Percentiles rank a stretch among this genome's conserved stretches.
Conservation (phyloP, 1,284 basidiomycete genomes). For the Polyporus tsugae region DNA sequence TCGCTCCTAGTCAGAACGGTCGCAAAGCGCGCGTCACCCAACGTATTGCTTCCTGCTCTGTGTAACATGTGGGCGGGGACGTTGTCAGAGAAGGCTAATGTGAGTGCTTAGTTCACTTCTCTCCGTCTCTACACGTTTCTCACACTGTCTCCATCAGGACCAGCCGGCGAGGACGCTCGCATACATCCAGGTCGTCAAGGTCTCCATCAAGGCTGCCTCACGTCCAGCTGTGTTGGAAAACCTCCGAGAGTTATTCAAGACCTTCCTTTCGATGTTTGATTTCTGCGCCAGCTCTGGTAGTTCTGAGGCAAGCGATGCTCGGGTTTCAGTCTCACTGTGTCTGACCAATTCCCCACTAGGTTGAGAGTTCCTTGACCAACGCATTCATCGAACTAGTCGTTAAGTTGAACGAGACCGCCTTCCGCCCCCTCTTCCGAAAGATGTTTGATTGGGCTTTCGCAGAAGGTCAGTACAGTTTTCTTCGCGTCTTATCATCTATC, state of each 20-base stretch:
- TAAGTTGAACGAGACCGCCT: conserved; percentile 93
- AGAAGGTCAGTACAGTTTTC: conserved; percentile 41
- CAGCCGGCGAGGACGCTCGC: conserved; percentile 50
- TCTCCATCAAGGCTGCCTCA: conserved; percentile 70
- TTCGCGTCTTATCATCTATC: not conserved
- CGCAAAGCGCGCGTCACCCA: conserved; percentile 75
- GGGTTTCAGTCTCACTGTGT: conserved; percentile 33
- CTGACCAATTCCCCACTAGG: conserved; percentile 42
- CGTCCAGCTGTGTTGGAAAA: conserved; percentile 74
- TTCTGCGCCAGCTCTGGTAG: conserved; percentile 5
- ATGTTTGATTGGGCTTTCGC: conserved; percentile 96
- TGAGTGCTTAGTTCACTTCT: conserved; percentile 36
- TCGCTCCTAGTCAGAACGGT: conserved; percentile 60
- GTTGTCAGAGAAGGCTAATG: conserved; percentile 45
- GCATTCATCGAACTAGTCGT: conserved; percentile 91
- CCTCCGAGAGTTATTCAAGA: conserved; percentile 79
- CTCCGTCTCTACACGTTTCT: not conserved
- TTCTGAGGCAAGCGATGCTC: conserved; percentile 12
- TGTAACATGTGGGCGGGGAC: conserved; percentile 60
- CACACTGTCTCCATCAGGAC: conserved; percentile 22
- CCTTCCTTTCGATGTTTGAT: conserved; percentile 87
- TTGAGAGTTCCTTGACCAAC: conserved; percentile 63
- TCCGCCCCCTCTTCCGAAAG: conserved; percentile 92
- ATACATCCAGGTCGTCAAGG: conserved; percentile 77
- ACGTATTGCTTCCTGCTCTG: conserved; percentile 72